Conservation (phyloP, 2,329 filamentous ascomycete genomes). For the Arachnopeziza araneosa region DNA sequence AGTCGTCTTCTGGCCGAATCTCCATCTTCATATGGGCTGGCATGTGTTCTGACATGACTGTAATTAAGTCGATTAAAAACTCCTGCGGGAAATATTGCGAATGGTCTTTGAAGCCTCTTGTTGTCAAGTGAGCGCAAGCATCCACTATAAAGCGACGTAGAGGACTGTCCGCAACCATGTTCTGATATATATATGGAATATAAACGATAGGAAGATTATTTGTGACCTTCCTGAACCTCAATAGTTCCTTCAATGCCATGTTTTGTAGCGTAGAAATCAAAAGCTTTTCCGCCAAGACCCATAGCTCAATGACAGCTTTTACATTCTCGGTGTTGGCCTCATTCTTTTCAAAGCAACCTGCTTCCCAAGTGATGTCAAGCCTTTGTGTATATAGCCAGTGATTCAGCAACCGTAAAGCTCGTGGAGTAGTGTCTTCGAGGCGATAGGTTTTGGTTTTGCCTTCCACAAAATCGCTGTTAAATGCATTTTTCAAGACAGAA, state of each 20-base stretch:
- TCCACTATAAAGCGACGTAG: background rate
- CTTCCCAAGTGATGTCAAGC: background rate
- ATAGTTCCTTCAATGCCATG: conserved; percentile 1
- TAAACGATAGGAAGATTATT: background rate
- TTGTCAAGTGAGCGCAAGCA: background rate
- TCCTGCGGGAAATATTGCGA: background rate
- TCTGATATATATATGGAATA: background rate
- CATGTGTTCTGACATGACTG: background rate
- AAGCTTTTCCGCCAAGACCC: conserved; percentile 10
- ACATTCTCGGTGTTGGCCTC: background rate
- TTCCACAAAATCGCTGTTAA: conserved; percentile 10
- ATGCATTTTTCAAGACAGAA: conserved; percentile 3
- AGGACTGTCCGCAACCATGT: background rate
- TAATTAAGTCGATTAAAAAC: conserved; percentile 1
- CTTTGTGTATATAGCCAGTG: conserved; percentile 13
- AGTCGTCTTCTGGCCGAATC: background rate
- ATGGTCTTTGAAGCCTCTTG: background rate
- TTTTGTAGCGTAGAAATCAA: conserved; percentile 10
- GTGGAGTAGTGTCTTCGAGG: conserved; percentile 1
- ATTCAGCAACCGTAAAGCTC: conserved; percentile 3
- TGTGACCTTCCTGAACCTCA: background rate
- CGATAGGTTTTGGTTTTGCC: conserved; percentile 10
- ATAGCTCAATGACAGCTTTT: conserved; percentile 2
- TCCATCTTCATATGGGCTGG: too few relatives aligned
- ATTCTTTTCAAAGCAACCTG: background rate